These are phyloP conservation scores for Myochromella boudieri DNA, from an alignment of 768 basidiomycete species.

Conservation along the genomic window DNA sequence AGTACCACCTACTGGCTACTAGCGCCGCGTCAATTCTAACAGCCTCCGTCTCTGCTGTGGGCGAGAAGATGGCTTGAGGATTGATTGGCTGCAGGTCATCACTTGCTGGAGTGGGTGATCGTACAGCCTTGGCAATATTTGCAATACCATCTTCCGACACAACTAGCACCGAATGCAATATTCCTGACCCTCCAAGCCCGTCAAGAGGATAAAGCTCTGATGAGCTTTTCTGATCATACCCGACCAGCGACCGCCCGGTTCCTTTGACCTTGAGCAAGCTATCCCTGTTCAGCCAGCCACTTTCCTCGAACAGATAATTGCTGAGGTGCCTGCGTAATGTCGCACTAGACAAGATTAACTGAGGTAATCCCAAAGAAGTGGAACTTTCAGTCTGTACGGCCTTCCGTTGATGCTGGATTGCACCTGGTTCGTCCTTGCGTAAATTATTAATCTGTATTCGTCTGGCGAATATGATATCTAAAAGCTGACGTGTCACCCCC, in stretches of 20 bases:
- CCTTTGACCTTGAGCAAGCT: slow-evolving; percentile 41
- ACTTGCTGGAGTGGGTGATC: neutral
- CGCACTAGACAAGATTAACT: slow-evolving; percentile 70
- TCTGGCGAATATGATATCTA: slow-evolving; percentile 54
- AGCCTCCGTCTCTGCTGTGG: slow-evolving; percentile 10
- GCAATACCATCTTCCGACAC: slow-evolving; percentile 54
- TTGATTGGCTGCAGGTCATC: slow-evolving; percentile 13
- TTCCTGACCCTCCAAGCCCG: slow-evolving; percentile 19
- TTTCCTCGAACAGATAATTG: slow-evolving; percentile 52
- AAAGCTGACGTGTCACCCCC: slow-evolving; percentile 54
- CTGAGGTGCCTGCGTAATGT: slow-evolving; percentile 59
- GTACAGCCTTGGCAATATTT: slow-evolving; percentile 54
- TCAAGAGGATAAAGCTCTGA: slow-evolving; percentile 9
- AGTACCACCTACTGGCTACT: slow-evolving; percentile 24
- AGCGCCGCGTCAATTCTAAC: slow-evolving; percentile 19
- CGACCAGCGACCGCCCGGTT: slow-evolving; percentile 1
- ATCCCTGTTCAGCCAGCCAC: slow-evolving; percentile 55
- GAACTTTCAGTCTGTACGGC: slow-evolving; percentile 10
- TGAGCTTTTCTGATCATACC: neutral
- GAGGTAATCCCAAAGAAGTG: slow-evolving; percentile 36
- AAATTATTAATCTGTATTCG: slow-evolving; percentile 29
- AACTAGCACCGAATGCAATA: slow-evolving; percentile 59
- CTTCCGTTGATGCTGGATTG: slow-evolving; percentile 16
- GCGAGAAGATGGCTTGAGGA: slow-evolving; percentile 19
- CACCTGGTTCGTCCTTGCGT: slow-evolving; percentile 23